Conservation (phyloP, 805 yeast species). For the Yamadazyma insecticola region DNA sequence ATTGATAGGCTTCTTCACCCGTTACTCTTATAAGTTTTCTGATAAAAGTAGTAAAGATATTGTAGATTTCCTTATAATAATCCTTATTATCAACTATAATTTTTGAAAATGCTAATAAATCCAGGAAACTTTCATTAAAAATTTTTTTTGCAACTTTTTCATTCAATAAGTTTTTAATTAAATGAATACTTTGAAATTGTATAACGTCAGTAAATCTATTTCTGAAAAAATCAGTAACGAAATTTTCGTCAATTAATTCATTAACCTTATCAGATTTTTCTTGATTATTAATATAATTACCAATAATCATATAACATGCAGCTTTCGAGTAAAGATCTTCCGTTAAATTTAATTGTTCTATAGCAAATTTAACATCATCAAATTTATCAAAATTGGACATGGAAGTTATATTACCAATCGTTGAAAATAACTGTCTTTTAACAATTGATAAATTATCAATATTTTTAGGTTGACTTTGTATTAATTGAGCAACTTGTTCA, state of each 20-base stretch:
- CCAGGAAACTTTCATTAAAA: constrained; percentile 12
- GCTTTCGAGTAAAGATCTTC: constrained; percentile 22
- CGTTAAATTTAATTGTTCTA: constrained; percentile 8
- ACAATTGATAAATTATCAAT: constrained; percentile 3
- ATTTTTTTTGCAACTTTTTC: constrained; percentile 9
- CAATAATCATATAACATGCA: constrained; percentile 28
- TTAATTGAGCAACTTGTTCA: too few species aligned
- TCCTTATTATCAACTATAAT: constrained; percentile 27
- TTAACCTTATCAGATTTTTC: constrained; percentile 12
- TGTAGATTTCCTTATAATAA: constrained; percentile 31
- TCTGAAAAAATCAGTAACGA: constrained; percentile 17
- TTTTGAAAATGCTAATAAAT: constrained; percentile 18
- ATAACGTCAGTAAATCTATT: constrained; percentile 26
- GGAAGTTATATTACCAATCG: constrained; percentile 31
- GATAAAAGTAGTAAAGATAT: constrained; percentile 23
- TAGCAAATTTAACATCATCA: constrained; percentile 14
- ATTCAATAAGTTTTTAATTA: constrained; percentile 26
- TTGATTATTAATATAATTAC: constrained; percentile 26
- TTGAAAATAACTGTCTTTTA: constrained; percentile 27
- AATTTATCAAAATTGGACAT: constrained; percentile 21
- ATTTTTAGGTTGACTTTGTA: too few species aligned
- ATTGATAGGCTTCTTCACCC: constrained; percentile 6
- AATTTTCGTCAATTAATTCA: constrained; percentile 5
- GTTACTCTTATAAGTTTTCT: constrained; percentile 19
- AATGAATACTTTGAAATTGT: constrained; percentile 33